A percentile compares a stretch with the other conserved stretches of the same genome.
phyloP scores from a whole-genome alignment of 352 stramenopile genomes.

The Globisporangium lucens region DNA sequence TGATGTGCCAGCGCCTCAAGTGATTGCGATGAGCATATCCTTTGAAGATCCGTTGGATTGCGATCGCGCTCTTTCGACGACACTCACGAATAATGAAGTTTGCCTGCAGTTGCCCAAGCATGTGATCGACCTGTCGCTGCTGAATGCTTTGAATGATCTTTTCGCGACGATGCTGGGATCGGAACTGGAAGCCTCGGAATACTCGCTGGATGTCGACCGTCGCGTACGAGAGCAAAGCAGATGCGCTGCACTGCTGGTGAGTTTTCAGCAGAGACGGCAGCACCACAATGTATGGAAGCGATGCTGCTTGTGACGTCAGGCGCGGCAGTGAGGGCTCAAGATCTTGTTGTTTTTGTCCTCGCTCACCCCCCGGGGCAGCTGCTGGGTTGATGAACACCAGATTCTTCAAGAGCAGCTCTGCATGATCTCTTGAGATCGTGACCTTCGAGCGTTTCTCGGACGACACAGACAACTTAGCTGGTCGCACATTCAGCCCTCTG shows the following conservation, averaged over 20 bases:
- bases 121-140: slow-evolving; percentile 45
- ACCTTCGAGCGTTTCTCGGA: slow-evolving; percentile 42
- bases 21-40: slow-evolving; percentile 35
- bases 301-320: neutral
- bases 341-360: neutral
- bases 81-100: slow-evolving; percentile 39
- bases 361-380: neutral
- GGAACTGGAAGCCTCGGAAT: slow-evolving; percentile 59
- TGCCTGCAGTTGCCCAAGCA: slow-evolving; percentile 25
- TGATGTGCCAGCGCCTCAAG: slow-evolving; percentile 26
- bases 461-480: slow-evolving; percentile 27
- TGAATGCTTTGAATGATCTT: slow-evolving; percentile 41
- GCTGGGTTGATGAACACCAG: slow-evolving; percentile 42
- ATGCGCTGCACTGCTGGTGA: slow-evolving; percentile 26
- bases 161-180: slow-evolving; percentile 41
- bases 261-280: slow-evolving; percentile 43
- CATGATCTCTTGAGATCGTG: slow-evolving; percentile 35
- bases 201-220: slow-evolving; percentile 45
- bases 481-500: slow-evolving; percentile 37
- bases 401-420: slow-evolving; percentile 41
- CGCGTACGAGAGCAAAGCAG: slow-evolving; percentile 24
- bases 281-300: slow-evolving; percentile 29
- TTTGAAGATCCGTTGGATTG: slow-evolving; percentile 62
- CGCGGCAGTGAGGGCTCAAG: neutral
- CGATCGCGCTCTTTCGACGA: slow-evolving; percentile 36